Evolutionary conservation across 441 rosid species (phyloP).

Genomic region (Brassica hybrid): DNA sequence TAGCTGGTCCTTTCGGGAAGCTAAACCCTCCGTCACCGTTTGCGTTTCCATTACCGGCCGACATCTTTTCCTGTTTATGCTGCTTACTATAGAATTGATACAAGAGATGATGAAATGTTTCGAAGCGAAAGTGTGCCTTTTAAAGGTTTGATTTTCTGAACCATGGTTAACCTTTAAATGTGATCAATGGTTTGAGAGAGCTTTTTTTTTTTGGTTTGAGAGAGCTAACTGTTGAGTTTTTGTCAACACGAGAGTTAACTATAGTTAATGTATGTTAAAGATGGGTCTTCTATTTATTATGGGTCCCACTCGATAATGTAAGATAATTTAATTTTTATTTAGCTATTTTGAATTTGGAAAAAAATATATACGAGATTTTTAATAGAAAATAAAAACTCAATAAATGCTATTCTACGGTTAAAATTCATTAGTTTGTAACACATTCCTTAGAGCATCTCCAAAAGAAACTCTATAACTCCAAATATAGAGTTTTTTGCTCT

Average conservation of each 20-base stretch:
- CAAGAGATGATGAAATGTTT: constrained; percentile 7
- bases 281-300: constrained; percentile 20
- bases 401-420: neutral
- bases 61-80: constrained; percentile 46
- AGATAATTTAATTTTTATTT: neutral
- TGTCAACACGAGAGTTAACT: constrained; percentile 2
- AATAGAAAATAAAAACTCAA: neutral
- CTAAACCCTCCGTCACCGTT: constrained; percentile 49
- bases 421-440: neutral
- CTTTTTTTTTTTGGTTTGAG: too few species aligned
- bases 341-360: neutral
- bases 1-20: constrained; percentile 45
- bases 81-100: constrained; percentile 34
- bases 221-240: neutral
- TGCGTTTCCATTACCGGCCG: constrained; percentile 36
- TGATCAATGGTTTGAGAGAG: neutral
- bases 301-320: constrained; percentile 30
- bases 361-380: neutral
- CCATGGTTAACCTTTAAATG: constrained; percentile 26
- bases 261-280: constrained; percentile 32
- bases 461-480: too few species aligned
- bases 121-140: constrained; percentile 27
- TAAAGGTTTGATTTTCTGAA: constrained; percentile 33
- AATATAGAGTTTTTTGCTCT: too few species aligned
- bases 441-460: neutral